A percentile compares a stretch with the other conserved stretches of the same genome.
Conservation (phyloP, 2,329 filamentous ascomycete genomes). For the Cladorrhinum sp. region DNA sequence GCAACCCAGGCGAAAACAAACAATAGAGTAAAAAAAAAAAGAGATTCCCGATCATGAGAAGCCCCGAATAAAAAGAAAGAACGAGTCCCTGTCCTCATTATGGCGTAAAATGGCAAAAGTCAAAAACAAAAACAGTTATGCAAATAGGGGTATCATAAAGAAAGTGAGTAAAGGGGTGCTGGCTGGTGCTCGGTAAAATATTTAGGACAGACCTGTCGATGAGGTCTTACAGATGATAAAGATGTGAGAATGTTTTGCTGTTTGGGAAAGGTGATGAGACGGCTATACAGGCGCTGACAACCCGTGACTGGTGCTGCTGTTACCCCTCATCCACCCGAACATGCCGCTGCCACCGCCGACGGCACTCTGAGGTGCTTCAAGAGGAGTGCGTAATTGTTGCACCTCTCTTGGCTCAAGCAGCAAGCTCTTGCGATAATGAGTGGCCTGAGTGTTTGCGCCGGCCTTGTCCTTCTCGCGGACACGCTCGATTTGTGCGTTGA, state of each 20-base stretch:
- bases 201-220: background rate
- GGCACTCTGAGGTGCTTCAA: conserved; percentile 27
- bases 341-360: conserved; percentile 23
- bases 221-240: background rate
- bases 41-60: background rate
- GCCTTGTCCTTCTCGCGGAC: conserved; percentile 60
- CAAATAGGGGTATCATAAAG: conserved; percentile 27
- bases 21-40: background rate
- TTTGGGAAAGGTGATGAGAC: background rate
- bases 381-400: conserved; percentile 29
- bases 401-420: conserved; percentile 73
- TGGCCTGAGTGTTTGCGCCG: conserved; percentile 55
- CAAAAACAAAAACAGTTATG: conserved; percentile 13
- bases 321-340: conserved; percentile 31
- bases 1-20: background rate
- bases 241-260: background rate
- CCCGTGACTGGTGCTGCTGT: conserved; percentile 20
- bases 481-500: conserved; percentile 74
- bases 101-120: conserved; percentile 15
- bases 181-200: background rate
- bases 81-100: conserved; percentile 6
- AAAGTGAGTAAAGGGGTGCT: conserved; percentile 9
- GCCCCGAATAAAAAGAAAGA: background rate
- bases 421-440: conserved; percentile 77
- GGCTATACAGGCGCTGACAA: conserved; percentile 19